These are phyloP conservation scores for Colletotrichum spaethianum DNA, from an alignment of 2,329 filamentous ascomycete species.

Conservation along the genomic window DNA sequence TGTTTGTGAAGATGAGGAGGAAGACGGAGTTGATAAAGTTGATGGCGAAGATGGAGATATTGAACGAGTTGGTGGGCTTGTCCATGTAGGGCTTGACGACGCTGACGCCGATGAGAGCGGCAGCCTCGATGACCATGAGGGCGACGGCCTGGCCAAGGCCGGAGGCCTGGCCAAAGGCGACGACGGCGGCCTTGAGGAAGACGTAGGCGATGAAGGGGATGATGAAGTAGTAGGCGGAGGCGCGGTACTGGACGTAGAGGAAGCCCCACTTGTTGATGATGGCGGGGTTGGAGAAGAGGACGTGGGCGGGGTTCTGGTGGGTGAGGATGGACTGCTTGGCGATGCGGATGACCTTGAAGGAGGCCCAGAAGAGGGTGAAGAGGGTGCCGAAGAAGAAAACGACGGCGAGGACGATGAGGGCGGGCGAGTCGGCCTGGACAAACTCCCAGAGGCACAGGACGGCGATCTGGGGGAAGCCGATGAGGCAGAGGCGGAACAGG, in stretches of 20 bases:
- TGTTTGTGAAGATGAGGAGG: constrained; percentile 87
- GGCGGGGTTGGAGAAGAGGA: constrained; percentile 93
- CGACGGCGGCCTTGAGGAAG: constrained; percentile 88
- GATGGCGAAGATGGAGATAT: constrained; percentile 89
- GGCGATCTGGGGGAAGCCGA: constrained; percentile 92
- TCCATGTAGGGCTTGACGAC: constrained; percentile 97
- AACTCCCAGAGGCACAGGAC: constrained; percentile 96
- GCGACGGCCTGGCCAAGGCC: constrained; percentile 86
- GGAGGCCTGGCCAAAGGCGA: constrained; percentile 82
- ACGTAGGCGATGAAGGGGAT: constrained; percentile 84
- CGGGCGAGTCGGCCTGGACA: constrained; percentile 86
- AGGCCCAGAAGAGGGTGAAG: constrained; percentile 85
- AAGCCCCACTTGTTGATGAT: constrained; percentile 98
- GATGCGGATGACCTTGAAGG: constrained; percentile 89
- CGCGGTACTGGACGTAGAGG: constrained; percentile 96
- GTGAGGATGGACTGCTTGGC: constrained; percentile 89
- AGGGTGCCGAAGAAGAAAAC: constrained; percentile 90
- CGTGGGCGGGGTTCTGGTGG: constrained; percentile 97
- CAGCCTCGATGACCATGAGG: constrained; percentile 86
- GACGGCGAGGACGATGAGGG: constrained; percentile 87
- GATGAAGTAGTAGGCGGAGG: constrained; percentile 96
- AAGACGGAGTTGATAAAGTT: constrained; percentile 95
- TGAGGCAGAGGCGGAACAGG: constrained; percentile 89
- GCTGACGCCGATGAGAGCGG: constrained; percentile 81
- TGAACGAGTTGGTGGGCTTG: constrained; percentile 97